Evolutionary conservation across 2,329 filamentous ascomycete species (phyloP).

Genomic region (Zalaria obscura): DNA sequence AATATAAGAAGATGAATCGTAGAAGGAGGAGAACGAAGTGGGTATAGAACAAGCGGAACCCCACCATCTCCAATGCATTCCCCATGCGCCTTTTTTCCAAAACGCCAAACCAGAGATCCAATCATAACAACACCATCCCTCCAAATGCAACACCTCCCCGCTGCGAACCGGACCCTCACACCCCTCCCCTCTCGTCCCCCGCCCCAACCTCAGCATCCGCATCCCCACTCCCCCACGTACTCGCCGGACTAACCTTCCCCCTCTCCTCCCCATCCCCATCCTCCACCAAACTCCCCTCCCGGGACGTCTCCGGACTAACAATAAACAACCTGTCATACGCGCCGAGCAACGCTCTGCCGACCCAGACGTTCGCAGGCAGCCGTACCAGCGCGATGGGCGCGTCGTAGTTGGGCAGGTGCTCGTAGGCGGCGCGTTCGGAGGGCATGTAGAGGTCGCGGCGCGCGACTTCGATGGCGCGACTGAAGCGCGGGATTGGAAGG

Average conservation of each 20-base stretch:
- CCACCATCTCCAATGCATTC: too few species aligned
- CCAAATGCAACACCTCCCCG: too few species aligned
- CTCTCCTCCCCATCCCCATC: constrained; percentile 19
- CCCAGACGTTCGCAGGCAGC: constrained; percentile 29
- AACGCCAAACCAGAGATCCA: too few species aligned
- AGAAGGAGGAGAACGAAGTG: too few species aligned
- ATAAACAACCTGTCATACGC: constrained; percentile 35
- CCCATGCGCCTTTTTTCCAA: too few species aligned
- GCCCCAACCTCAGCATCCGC: too few species aligned
- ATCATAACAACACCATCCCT: too few species aligned
- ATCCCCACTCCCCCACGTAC: constrained; percentile 8
- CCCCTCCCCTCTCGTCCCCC: too few species aligned
- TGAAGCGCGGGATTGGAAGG: constrained; percentile 31
- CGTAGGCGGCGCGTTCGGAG: constrained; percentile 20
- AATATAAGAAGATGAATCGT: too few species aligned
- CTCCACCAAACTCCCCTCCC: constrained; percentile 19
- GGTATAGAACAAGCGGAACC: too few species aligned
- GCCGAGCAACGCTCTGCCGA: constrained; percentile 30
- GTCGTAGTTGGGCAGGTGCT: constrained; percentile 26
- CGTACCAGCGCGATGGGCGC: constrained; percentile 33
- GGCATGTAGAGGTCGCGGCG: constrained; percentile 30
- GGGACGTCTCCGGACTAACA: constrained; percentile 26
- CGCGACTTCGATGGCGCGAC: constrained; percentile 30
- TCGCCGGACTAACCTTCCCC: constrained; percentile 14
- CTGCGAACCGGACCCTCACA: too few species aligned